Base-by-base conservation (phyloP, 1,139 yeast species). In the Scheffersomyces quercinus region DNA sequence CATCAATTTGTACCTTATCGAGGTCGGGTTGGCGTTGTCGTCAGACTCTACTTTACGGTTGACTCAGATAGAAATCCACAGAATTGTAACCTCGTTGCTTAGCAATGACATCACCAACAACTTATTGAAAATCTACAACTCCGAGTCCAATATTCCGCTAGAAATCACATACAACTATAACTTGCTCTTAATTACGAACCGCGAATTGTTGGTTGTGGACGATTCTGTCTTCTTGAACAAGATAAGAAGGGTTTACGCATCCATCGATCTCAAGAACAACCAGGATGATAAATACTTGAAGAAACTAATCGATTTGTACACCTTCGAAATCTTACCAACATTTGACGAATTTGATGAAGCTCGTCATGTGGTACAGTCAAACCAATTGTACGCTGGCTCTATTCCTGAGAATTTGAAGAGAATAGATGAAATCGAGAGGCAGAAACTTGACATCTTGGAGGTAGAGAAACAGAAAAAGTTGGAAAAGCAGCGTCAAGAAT, bases 291-390 rank as follows among this genome's bases (percentile, higher is more conserved):
- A 48, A 32, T 61, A 57, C 42, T 44, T 56, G 32, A 51, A 47
- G 26, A 61, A 64, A 38, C 54, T 71, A 38, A 46, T 64, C 9
- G 70, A 72, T 36, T 59, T 72, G 47, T 65, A 64, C 42, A 64
- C 68, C 7, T 68, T 65, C 50, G 70, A 71, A 47, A 63, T 72
- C 1, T 60, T 71, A 36, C 74, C 76, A 0, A 60, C 60, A 4
- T 50, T 57, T 31, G 61, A 63, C 29, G 50, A 58, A 32, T 64
- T 57, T 40, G 58, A 56, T 2, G 65, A 67, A 36, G 70, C 77
- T 0, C 55, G 47, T 33, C 46, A 44, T 29, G 54, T 72, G 11
- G 56, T 70, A 10, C 51, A 55, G 12, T 57, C 55, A 29, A 62
- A 64, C 40, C 52, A 53, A 1, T 14, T 54, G 1, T 56, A 56